These are phyloP conservation scores for Penstemon barbatus DNA, from an alignment of 257 asterid genomes.

Conservation along the genomic window DNA sequence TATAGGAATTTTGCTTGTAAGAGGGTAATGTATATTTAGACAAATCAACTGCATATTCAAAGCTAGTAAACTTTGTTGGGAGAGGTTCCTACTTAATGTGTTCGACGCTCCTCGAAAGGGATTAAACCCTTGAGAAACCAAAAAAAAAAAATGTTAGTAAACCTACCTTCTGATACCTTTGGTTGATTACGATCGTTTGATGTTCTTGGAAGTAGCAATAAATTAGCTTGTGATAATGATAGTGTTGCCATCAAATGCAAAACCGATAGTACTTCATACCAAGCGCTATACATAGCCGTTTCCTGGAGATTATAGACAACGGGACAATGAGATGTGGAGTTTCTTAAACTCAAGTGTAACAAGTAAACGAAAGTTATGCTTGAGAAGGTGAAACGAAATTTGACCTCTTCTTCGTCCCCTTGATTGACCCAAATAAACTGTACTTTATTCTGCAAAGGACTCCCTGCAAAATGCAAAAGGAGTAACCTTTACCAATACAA, in stretches of 20 bases:
- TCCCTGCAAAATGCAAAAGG: conserved; percentile 41
- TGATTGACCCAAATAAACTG: conserved; percentile 73
- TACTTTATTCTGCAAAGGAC: conserved; percentile 61
- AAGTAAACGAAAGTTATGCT: conserved; percentile 20
- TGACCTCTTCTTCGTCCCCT: conserved; percentile 71
- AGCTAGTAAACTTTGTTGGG: no score
- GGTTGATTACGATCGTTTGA: conserved; percentile 80
- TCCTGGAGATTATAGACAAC: conserved; percentile 53
- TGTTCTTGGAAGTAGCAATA: conserved; percentile 86
- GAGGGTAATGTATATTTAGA: background rate
- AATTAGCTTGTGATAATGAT: conserved; percentile 81
- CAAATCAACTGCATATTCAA: background rate
- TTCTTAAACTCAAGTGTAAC: conserved; percentile 1
- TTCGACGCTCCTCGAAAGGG: no score
- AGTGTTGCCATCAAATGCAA: conserved; percentile 96
- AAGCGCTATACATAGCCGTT: conserved; percentile 77
- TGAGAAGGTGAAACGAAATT: conserved; percentile 11
- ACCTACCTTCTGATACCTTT: conserved; percentile 92
- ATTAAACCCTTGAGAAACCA: no score
- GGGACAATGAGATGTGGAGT: conserved; percentile 3
- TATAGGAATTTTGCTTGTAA: background rate
- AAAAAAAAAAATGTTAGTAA: background rate
- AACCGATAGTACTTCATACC: conserved; percentile 91
- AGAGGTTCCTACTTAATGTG: no score
- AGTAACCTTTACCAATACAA: conserved; percentile 22